Conservation (phyloP, 805 yeast species). For the Saccharomycopsis sp. region DNA sequence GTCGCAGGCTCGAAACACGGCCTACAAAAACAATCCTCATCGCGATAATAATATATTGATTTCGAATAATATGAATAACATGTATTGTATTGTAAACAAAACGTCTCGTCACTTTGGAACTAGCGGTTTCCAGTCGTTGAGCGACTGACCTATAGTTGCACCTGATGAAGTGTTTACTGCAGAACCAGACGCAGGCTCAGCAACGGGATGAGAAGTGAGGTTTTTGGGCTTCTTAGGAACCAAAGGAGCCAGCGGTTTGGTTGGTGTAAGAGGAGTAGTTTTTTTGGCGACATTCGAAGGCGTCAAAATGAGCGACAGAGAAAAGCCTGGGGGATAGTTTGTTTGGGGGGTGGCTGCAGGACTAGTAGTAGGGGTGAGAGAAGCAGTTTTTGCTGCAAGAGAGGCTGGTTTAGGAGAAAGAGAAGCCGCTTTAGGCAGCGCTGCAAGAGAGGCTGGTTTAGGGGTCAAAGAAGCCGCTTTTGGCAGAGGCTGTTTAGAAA, state of each 20-base stretch:
- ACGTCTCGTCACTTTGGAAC: constrained; percentile 7
- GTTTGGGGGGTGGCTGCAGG: too few relatives aligned
- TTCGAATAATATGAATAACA: not conserved
- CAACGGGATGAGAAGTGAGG: not conserved
- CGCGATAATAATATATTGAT: too few relatives aligned
- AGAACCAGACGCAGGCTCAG: not conserved
- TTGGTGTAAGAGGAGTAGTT: constrained; percentile 2
- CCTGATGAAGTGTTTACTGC: not conserved
- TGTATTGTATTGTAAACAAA: not conserved
- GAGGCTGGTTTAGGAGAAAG: not conserved
- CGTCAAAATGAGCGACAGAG: not conserved
- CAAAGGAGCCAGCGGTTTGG: constrained; percentile 28
- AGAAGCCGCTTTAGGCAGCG: constrained; percentile 22
- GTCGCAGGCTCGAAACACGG: too few relatives aligned
- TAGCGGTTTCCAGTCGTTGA: constrained; percentile 12
- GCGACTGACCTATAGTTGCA: not conserved
- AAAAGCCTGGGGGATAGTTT: constrained; percentile 14
- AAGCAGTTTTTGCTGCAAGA: not conserved
- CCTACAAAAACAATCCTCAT: too few relatives aligned
- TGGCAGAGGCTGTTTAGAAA: constrained; percentile 11
- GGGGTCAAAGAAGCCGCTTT: constrained; percentile 14
- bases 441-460: constrained; percentile 28
- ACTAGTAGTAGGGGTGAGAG: too few relatives aligned
- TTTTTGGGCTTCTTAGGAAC: constrained; percentile 33
- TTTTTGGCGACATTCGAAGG: constrained; percentile 11